Base-by-base conservation (phyloP, 108 stramenopile genomes). In the Cyclotella atomus region DNA sequence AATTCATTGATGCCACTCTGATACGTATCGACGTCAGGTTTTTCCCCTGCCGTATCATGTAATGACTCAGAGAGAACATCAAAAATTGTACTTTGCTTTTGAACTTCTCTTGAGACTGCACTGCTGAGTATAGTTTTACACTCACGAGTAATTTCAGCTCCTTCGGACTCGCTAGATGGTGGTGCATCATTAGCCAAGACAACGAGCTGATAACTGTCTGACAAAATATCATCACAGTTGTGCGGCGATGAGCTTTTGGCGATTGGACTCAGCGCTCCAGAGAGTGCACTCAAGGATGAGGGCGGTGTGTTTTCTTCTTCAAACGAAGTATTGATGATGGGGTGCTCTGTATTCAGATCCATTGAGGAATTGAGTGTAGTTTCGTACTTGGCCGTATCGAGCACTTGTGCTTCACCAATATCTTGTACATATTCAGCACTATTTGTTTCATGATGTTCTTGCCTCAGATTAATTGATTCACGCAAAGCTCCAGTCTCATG, bases 181-280 rank as follows among this genome's bases (percentile, higher is more conserved):
- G 29, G 2, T 35, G 10, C 19, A 19, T 41, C 62, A 32, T 36
- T 34, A 36, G 21, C 49, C 28, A 38, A 53, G 16, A 43, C 36
- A 62, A n/a, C 35, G 8, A 54, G 30, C 21, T 21, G 7, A 28
- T 63, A 6, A n/a, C 49, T 30, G 36, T 15, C 20, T 28, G 12
- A 12, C 12, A 38, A 2, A 36, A 16, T 25, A 50, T 29, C 44
- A 63, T 64, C 53, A 54, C 71, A 73, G 43, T 64, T 29, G 38
- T 55, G 62, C 20, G 71, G 72, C 21, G 53, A 65, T 16, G 38
- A 73, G 35, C 72, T 64, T 45, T 55, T 64, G 21, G 63, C 49
- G 14, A 65, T 64, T 6, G 62, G 63, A 41, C 66, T 68, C 19
- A 68, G 29, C 14, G 50, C 19, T 7, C 44, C 47, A 47, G 36